Evolutionary conservation across 2,329 filamentous ascomycete species (phyloP).

Genomic region (Fusarium burgessii): DNA sequence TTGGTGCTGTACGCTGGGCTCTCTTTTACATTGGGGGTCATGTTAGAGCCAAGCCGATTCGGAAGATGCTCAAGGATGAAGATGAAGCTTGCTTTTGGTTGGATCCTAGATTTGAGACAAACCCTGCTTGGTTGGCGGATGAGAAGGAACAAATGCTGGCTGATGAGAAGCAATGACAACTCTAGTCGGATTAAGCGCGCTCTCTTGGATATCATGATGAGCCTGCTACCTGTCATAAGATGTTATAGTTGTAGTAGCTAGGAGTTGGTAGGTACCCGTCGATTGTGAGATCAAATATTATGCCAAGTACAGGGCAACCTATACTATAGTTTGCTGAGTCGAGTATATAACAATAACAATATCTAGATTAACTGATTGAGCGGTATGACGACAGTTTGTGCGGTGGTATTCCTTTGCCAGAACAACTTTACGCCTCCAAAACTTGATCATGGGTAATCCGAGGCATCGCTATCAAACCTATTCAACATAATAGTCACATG

Average conservation of each 20-base stretch:
- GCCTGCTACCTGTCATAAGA: no score
- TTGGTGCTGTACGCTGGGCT: slow-evolving; percentile 9
- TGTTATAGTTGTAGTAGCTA: no score
- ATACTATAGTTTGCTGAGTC: no score
- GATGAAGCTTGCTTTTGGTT: slow-evolving; percentile 16
- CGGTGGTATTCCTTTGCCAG: no score
- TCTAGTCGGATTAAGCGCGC: not conserved
- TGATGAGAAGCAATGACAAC: not conserved
- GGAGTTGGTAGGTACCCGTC: no score
- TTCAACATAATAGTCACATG: not conserved
- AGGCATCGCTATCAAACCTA: no score
- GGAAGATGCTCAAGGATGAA: slow-evolving; percentile 6
- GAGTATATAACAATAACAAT: fast-evolving
- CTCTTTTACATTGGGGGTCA: slow-evolving; percentile 5
- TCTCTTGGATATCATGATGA: no score
- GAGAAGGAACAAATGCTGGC: slow-evolving; percentile 3
- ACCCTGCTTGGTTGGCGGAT: slow-evolving; percentile 8
- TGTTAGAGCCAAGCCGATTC: slow-evolving; percentile 1
- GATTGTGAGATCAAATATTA: not conserved
- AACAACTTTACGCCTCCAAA: no score
- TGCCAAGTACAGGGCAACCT: fast-evolving
- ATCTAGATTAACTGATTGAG: no score
- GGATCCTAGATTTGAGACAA: not conserved
- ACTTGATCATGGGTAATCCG: no score
- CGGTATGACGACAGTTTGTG: no score